Base-by-base conservation (phyloP, 371 early-diverging fungal genomes). In the Blastocladiella emersonii region DNA sequence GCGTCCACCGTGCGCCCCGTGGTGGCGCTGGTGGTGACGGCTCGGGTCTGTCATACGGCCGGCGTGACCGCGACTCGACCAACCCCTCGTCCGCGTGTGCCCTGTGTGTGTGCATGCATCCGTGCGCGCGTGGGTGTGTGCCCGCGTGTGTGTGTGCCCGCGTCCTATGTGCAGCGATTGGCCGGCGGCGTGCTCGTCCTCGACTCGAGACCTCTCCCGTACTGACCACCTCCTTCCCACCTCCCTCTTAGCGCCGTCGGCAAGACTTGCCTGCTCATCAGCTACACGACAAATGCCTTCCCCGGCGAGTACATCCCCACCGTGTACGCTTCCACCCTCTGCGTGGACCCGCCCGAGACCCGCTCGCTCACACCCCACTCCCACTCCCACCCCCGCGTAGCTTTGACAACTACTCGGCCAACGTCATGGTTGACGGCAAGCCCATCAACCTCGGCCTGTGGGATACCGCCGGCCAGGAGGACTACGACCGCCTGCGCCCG, bases 251-350 rank as follows among this genome's bases (percentile, higher is more conserved):
- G 89, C 82, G 90, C 91, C 64, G 89, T 92, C 63, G 95, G 93
- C 66, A 95, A 95, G 79, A 95, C 98, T 19, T 95, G 96, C 74
- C 81, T 93, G 48, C 78, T 98, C 64, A 94, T 95, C 74, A 85
- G 85, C 69, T 98, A 95, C 77, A 94, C 94, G 48, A 92, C 94
- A 66, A 94, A 95, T 76, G 94, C 94, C 34, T 98, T 95, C 80
- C 95, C 95, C 39, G 95, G 93, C 57, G 95, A 93, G 79, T 94
- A 94, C 73, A 92, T 94, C 66, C 96, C 96, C 65, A 95, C 96
- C 63, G 96, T 95, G 93, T 93, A 90, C 82, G 82, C 68, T 43
- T 17, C 17, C 34, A 34, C 61, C 64, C 23, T 13, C 19, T 37
- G 17, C 3, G n/a, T 23, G n/a, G n/a, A n/a, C n/a, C 25, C 17